Evolutionary conservation across 192 early-diverging fungal species (phyloP).

Genomic region (Backusella westeae): DNA sequence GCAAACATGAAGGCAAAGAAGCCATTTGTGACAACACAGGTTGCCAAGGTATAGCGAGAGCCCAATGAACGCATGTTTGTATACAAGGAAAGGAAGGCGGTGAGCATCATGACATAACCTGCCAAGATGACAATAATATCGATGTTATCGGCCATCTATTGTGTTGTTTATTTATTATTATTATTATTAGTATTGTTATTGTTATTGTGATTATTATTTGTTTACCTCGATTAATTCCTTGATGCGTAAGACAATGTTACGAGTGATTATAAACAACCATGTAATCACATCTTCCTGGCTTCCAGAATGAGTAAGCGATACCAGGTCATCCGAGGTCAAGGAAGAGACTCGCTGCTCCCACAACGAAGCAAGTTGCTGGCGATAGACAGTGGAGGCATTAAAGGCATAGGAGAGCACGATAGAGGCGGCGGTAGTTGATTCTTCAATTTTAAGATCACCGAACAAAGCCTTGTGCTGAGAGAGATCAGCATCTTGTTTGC

Average conservation of each 20-base stretch:
- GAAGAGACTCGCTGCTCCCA: constrained; percentile 56
- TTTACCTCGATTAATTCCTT: constrained; percentile 58
- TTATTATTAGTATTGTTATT: neutral
- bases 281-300: constrained; percentile 50
- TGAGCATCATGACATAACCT: constrained; percentile 79
- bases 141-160: constrained; percentile 58
- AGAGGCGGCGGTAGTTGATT: constrained; percentile 10
- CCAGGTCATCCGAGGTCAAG: constrained; percentile 38
- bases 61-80: constrained; percentile 84
- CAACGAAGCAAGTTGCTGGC: constrained; percentile 36
- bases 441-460: constrained; percentile 12
- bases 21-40: constrained; percentile 67
- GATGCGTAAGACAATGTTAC: constrained; percentile 58
- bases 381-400: constrained; percentile 43
- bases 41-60: constrained; percentile 75
- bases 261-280: constrained; percentile 49
- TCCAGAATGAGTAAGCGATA: constrained; percentile 33
- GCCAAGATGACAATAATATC: constrained; percentile 78
- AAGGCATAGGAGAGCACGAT: constrained; percentile 52
- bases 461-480: neutral
- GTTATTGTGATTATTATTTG: neutral
- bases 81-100: constrained; percentile 78
- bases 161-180: neutral
- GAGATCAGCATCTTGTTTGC: neutral
- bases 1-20: constrained; percentile 79